phyloP scores from a whole-genome alignment of 2,329 filamentous ascomycete species.

The Verticillium nubilum region DNA sequence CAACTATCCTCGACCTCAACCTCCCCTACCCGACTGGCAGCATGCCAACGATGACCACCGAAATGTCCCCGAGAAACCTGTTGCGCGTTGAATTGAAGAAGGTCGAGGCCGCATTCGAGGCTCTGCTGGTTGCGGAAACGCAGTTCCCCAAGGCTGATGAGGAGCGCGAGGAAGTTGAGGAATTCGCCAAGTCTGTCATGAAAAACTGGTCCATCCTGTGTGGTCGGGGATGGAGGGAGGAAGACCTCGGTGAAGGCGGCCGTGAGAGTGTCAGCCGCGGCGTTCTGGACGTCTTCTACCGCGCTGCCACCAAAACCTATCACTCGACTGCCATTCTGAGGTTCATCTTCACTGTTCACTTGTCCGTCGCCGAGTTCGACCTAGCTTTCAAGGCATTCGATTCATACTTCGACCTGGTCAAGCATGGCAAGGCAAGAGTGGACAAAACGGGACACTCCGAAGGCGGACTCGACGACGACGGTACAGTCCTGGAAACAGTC shows the following conservation, averaged over 20 bases:
- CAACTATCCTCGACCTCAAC: constrained; percentile 64
- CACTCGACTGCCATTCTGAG: constrained; percentile 88
- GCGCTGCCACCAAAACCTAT: constrained; percentile 86
- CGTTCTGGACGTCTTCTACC: constrained; percentile 83
- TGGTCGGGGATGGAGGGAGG: constrained; percentile 72
- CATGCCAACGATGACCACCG: constrained; percentile 27
- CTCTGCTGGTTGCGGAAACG: constrained; percentile 69
- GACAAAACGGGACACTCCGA: constrained; percentile 72
- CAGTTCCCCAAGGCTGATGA: constrained; percentile 81
- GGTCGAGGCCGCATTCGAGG: constrained; percentile 76
- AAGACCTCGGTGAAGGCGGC: constrained; percentile 76
- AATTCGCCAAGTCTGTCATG: constrained; percentile 74
- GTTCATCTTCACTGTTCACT: constrained; percentile 81
- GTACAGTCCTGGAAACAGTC: constrained; percentile 69
- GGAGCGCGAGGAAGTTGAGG: constrained; percentile 72
- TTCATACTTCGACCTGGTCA: constrained; percentile 85
- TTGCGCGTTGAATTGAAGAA: constrained; percentile 73
- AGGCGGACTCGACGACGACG: constrained; percentile 70
- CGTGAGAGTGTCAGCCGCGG: constrained; percentile 69
- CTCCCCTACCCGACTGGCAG: constrained; percentile 52
- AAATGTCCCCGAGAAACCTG: constrained; percentile 53
- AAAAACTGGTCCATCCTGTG: constrained; percentile 81
- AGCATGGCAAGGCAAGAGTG: constrained; percentile 76
- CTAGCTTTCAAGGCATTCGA: constrained; percentile 86
- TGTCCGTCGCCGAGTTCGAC: constrained; percentile 85